Base-by-base conservation (phyloP, 2,329 filamentous ascomycete species). In the Blastomyces gilchristii region DNA sequence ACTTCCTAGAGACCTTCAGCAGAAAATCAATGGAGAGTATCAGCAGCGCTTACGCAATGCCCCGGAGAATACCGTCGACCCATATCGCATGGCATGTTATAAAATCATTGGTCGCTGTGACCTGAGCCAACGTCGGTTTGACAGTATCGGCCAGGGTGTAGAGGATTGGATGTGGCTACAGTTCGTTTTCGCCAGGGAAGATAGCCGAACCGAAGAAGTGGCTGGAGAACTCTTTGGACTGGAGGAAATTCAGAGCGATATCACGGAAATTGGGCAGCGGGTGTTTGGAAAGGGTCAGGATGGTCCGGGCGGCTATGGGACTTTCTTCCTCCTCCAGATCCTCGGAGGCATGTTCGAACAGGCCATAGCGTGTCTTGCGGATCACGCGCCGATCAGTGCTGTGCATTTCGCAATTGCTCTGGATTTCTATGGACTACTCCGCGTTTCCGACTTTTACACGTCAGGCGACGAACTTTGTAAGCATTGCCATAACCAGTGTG, bases 1-100 rank as follows among this genome's bases (percentile, higher is more conserved):
- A 64, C 81, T 99, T 37, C 87, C 86, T 67, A 83, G 87, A 52
- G 88, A 92, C 66, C 78, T 96, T 63, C 89, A 96, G 70, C 89
- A 91, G 68, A 89, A 90, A 66, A 96, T 96, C 76, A 89, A 89
- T 68, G 90, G 89, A 66, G 92, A 97, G 72, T 97, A 95, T 75
- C 88, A 88, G 60, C 90, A 95, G 73, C 87, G 91, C 56, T 84
- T 87, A 34, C 87, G 90, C 67, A 90, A 95, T 70, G 90, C 90
- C 0, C 89, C 90, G 0, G 90, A 94, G 64, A 88, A 92, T 72
- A 89, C 90, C 1, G 86, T 95, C 67, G 94, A 99, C 73, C 94
- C 94, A 34, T 99, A 95, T 79, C 87, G 91, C 62, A 92, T 96
- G 86, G 92, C 93, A 58, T 97, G 94, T 75, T 97, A 97, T 82